These are phyloP conservation scores for Dactylellina cionopaga DNA, from an alignment of 2,329 filamentous ascomycete species.

Conservation along the genomic window DNA sequence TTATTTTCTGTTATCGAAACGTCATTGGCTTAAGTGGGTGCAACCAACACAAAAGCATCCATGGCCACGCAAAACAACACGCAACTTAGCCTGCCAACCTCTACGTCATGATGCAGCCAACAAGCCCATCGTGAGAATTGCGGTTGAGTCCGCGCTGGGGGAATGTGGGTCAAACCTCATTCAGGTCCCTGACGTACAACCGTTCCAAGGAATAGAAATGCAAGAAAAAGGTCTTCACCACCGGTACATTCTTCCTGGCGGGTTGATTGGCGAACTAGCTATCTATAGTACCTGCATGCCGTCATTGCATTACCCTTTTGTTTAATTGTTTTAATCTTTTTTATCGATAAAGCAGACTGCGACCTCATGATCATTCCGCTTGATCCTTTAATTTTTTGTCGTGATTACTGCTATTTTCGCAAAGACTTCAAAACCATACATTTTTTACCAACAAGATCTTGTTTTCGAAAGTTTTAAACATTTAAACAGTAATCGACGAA, in stretches of 20 bases:
- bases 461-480: too few species aligned
- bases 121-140: slow-evolving; percentile 4
- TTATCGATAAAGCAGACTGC: too few species aligned
- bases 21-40: too few species aligned
- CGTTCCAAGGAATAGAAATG: slow-evolving; percentile 25
- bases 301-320: background rate
- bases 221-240: background rate
- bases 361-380: too few species aligned
- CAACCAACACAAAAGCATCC: too few species aligned
- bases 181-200: slow-evolving; percentile 13
- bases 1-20: too few species aligned
- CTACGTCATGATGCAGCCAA: slow-evolving; percentile 8
- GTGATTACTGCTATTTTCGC: too few species aligned
- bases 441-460: background rate
- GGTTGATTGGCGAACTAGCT: background rate
- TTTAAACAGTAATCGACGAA: background rate
- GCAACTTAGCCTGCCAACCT: too few species aligned
- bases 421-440: too few species aligned
- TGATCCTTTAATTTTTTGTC: too few species aligned
- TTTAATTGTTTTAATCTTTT: too few species aligned
- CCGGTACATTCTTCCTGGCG: background rate
- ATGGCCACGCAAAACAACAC: too few species aligned
- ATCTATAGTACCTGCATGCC: slow-evolving; percentile 16
- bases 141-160: slow-evolving; percentile 12
- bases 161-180: slow-evolving; percentile 11